These are phyloP conservation scores for Rhizophagus prolifer DNA, from an alignment of 192 early-diverging fungal species.

Conservation along the genomic window DNA sequence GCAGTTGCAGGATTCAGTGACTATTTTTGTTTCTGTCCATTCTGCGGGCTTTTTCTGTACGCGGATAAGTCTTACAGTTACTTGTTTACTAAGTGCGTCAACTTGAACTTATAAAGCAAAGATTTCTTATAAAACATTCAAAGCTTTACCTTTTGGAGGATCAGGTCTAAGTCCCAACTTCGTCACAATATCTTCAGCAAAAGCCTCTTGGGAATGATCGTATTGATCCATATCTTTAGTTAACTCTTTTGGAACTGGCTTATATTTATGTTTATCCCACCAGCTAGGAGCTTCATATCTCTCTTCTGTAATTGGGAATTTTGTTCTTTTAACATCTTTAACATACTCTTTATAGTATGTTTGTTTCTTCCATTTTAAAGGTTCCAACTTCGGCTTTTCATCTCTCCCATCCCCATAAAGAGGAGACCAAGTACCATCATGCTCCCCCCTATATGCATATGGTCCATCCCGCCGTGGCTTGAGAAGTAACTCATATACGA, in stretches of 20 bases:
- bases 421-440: neutral
- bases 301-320: neutral
- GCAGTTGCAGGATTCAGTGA: neutral
- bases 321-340: neutral
- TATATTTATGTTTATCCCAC: neutral
- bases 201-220: neutral
- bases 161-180: neutral
- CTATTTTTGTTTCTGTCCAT: neutral
- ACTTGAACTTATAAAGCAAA: neutral
- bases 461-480: neutral
- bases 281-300: neutral
- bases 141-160: neutral
- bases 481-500: neutral
- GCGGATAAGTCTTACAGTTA: neutral
- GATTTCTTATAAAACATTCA: neutral
- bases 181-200: neutral
- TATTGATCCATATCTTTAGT: neutral
- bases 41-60: neutral
- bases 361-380: neutral
- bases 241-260: neutral
- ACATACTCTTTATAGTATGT: neutral
- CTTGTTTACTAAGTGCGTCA: neutral
- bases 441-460: neutral
- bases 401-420: neutral
- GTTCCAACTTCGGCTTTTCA: neutral